Conservation (phyloP, 2,329 filamentous ascomycete genomes). For the Diaporthe helianthi region DNA sequence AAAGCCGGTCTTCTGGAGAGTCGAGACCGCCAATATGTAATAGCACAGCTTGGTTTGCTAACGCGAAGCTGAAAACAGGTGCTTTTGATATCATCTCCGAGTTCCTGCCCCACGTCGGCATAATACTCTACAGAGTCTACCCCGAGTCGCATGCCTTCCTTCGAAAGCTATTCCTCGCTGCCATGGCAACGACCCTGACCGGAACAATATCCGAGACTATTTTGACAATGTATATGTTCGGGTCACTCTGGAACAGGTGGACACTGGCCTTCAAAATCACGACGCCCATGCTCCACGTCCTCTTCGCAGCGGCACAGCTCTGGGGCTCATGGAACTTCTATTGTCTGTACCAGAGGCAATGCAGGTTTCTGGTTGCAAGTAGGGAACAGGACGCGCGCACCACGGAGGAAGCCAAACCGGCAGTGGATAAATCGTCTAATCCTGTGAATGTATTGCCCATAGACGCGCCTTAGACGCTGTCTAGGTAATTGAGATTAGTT, state of each 20-base stretch:
- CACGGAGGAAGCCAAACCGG: not conserved
- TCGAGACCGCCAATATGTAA: no score
- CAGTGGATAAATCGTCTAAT: not conserved
- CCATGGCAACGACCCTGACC: constrained; percentile 8
- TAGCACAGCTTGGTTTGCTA: not conserved
- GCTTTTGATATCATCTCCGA: constrained; percentile 26
- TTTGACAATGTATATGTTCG: constrained; percentile 26
- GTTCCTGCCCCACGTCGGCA: constrained; percentile 25
- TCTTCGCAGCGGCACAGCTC: constrained; percentile 23
- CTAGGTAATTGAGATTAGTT: not conserved
- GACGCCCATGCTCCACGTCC: constrained; percentile 21
- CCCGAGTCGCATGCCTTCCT: constrained; percentile 16
- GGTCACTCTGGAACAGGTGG: constrained; percentile 18
- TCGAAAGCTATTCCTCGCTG: constrained; percentile 4
- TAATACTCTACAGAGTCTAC: constrained; percentile 23
- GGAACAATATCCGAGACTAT: constrained; percentile 22
- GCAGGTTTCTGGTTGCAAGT: not conserved
- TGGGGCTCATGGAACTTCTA: constrained; percentile 25
- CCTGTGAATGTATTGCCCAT: not conserved
- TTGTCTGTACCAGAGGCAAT: constrained; percentile 11
- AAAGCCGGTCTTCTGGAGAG: not conserved
- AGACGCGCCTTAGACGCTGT: not conserved
- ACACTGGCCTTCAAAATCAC: constrained; percentile 25
- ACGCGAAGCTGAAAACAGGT: not conserved
- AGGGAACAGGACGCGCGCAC: no score